phyloP scores from a whole-genome alignment of 108 stramenopile species.

The Fragilaria radians region DNA sequence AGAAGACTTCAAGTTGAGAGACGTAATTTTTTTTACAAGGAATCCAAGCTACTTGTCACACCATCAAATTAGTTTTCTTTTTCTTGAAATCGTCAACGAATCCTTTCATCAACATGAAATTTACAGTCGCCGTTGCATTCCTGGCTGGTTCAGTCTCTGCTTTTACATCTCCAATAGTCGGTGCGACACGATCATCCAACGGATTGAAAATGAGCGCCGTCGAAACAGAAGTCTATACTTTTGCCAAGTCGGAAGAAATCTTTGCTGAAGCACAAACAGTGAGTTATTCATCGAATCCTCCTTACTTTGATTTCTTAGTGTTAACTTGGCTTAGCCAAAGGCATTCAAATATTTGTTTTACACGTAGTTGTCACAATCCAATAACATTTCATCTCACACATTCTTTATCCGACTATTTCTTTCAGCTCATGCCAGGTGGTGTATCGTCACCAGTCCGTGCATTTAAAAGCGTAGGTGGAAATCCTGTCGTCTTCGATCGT shows the following conservation, averaged over 20 bases:
- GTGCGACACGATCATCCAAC: conserved; percentile 11
- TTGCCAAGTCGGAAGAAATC: conserved; percentile 83
- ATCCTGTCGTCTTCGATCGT: conserved; percentile 94
- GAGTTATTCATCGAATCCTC: conserved; percentile 28
- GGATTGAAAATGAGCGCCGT: conserved; percentile 21
- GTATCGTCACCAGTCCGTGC: conserved; percentile 97
- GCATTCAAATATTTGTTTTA: too few species aligned
- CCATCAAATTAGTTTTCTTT: too few species aligned
- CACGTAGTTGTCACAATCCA: too few species aligned
- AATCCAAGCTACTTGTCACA: too few species aligned
- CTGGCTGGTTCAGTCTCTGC: conserved; percentile 57
- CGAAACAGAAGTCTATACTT: conserved; percentile 55
- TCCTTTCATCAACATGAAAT: conserved; percentile 43
- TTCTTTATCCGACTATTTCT: too few species aligned
- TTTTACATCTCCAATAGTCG: conserved; percentile 39
- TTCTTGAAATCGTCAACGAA: too few species aligned
- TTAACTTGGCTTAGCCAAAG: conserved; percentile 8
- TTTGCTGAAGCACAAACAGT: conserved; percentile 79
- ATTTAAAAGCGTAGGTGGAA: conserved; percentile 97
- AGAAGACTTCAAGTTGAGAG: too few species aligned
- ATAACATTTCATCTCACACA: too few species aligned
- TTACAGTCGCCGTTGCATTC: conserved; percentile 51
- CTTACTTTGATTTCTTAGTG: conserved; percentile 1
- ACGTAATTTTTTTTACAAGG: too few species aligned
- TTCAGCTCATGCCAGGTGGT: conserved; percentile 96